Evolutionary conservation across 495 filamentous ascomycete genomes (phyloP).

Genomic region (Platismatia glauca): DNA sequence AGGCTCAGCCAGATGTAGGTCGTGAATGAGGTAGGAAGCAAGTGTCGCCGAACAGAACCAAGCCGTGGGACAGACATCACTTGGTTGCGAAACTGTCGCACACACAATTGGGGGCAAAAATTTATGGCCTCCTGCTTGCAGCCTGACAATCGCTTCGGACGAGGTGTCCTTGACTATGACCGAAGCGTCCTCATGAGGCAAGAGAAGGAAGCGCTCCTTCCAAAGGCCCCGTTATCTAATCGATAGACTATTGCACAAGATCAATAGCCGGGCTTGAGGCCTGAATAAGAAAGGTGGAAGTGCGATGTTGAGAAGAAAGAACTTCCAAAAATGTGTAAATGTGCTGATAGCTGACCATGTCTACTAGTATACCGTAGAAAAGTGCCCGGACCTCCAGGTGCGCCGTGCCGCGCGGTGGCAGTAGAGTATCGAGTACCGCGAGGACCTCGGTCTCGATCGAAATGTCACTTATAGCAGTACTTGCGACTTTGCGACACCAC

Average conservation of each 20-base stretch:
- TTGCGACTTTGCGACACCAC: slow-evolving; percentile 3
- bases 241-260: background rate
- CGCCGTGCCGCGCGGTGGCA: background rate
- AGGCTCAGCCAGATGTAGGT: slow-evolving; percentile 8
- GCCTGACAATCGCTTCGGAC: slow-evolving; percentile 1
- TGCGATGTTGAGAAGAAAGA: background rate
- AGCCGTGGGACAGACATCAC: background rate
- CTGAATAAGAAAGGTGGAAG: background rate
- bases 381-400: background rate
- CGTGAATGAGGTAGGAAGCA: background rate
- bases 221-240: background rate
- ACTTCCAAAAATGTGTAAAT: too few relatives aligned
- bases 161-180: slow-evolving; percentile 9
- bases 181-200: slow-evolving; percentile 8
- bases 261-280: background rate
- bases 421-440: background rate
- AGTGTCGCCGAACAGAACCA: background rate
- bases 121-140: background rate
- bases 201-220: slow-evolving; percentile 5
- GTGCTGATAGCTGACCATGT: background rate
- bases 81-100: background rate
- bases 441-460: background rate
- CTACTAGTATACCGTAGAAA: background rate
- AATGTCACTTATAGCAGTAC: background rate
- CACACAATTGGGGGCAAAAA: background rate